A percentile compares a stretch with the other conserved stretches of the same genome.
Conservation (phyloP, 192 early-diverging fungal genomes). For the Rhizophagus sp. region DNA sequence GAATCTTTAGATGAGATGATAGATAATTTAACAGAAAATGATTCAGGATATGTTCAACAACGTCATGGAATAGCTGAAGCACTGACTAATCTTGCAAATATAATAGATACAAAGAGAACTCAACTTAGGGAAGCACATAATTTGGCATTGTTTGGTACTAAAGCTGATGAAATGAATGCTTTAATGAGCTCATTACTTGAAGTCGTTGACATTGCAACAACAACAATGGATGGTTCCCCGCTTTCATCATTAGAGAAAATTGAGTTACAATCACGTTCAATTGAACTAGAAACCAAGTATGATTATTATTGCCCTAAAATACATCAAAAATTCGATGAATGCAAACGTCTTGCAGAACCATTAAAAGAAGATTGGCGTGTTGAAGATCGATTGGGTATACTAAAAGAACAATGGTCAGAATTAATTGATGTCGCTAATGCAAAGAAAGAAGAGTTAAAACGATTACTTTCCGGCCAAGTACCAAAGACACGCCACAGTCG, state of each 20-base stretch:
- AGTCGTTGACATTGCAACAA: conserved; percentile 36
- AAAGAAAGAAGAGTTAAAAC: conserved; percentile 46
- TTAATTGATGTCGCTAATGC: conserved; percentile 44
- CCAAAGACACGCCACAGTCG: conserved; percentile 24
- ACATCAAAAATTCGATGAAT: conserved; percentile 37
- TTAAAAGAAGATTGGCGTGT: conserved; percentile 47
- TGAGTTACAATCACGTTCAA: conserved; percentile 42
- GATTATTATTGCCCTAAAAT: conserved; percentile 49
- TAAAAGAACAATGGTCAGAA: conserved; percentile 51
- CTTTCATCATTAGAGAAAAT: conserved; percentile 24
- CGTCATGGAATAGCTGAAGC: conserved; percentile 40
- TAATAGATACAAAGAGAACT: conserved; percentile 42
- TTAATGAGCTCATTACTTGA: conserved; percentile 42
- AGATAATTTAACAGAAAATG: conserved; percentile 20
- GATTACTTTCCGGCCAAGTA: conserved; percentile 1
- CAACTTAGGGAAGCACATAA: conserved; percentile 41
- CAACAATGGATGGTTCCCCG: conserved; percentile 28
- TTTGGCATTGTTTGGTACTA: conserved; percentile 40
- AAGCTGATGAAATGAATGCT: conserved; percentile 44
- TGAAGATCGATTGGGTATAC: conserved; percentile 40
- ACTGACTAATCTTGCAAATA: conserved; percentile 33
- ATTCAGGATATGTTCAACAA: conserved; percentile 38
- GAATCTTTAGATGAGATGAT: conserved; percentile 38
- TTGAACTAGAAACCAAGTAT: conserved; percentile 46
- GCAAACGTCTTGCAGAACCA: conserved; percentile 28